These are phyloP conservation scores for Wickerhamiella spandovensis DNA, from an alignment of 805 yeast species.

Conservation along the genomic window DNA sequence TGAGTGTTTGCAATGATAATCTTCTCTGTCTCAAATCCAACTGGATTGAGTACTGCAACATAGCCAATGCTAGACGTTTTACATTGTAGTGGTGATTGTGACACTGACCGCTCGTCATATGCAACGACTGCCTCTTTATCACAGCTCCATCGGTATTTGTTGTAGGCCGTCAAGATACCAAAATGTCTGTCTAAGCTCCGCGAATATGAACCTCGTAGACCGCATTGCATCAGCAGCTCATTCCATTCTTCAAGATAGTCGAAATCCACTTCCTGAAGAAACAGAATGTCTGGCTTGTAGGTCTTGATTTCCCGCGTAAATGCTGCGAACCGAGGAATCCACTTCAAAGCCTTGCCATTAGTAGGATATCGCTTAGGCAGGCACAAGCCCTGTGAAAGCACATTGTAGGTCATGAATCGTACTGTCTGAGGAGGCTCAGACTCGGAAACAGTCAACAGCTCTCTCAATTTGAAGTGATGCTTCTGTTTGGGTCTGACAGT, in stretches of 20 bases:
- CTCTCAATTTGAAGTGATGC: neutral
- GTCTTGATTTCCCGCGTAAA: conserved; percentile 48
- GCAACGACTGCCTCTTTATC: neutral
- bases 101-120: conserved; percentile 49
- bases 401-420: conserved; percentile 62
- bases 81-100: conserved; percentile 35
- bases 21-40: conserved; percentile 17
- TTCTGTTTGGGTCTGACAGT: no score
- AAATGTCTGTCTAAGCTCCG: no score
- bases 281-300: conserved; percentile 62
- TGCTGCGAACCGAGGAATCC: conserved; percentile 60
- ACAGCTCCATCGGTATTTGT: neutral
- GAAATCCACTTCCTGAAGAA: conserved; percentile 77
- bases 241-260: conserved; percentile 36
- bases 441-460: neutral
- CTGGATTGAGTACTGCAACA: conserved; percentile 33
- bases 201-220: no score
- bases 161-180: conserved; percentile 52
- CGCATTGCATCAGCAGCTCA: no score
- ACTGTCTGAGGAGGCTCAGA: neutral
- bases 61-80: conserved; percentile 62
- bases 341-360: conserved; percentile 63
- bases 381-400: conserved; percentile 75
- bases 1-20: conserved; percentile 77
- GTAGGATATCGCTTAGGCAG: conserved; percentile 70